Evolutionary conservation across 208 protist genomes (phyloP).

Genomic region (Naegleria lovaniensis): DNA sequence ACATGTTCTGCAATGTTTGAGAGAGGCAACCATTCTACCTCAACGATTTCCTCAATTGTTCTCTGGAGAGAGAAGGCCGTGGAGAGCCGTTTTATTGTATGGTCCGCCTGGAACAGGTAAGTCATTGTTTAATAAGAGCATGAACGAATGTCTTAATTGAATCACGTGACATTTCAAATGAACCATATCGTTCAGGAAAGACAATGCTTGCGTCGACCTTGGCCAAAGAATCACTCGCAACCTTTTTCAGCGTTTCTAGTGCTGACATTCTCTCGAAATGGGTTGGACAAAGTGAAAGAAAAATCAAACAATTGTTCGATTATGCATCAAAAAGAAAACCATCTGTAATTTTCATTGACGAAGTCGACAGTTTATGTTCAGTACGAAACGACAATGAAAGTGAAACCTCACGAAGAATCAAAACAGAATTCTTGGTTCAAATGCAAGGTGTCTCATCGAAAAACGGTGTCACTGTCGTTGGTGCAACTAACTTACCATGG

Average conservation of each 20-base stretch:
- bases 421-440: constrained; percentile 98
- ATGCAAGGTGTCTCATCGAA: constrained; percentile 59
- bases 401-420: constrained; percentile 88
- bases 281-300: constrained; percentile 91
- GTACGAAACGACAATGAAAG: constrained; percentile 68
- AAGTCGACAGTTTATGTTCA: constrained; percentile 95
- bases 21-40: constrained; percentile 93
- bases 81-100: constrained; percentile 79
- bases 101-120: constrained; percentile 48
- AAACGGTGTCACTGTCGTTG: constrained; percentile 57
- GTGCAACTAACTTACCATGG: constrained; percentile 70
- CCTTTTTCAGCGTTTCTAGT: constrained; percentile 81
- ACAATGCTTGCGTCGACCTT: constrained; percentile 81
- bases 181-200: too few species aligned
- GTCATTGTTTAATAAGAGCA: too few species aligned
- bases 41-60: constrained; percentile 92
- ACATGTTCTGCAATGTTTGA: constrained; percentile 84
- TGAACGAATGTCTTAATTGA: too few species aligned
- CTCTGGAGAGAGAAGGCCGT: constrained; percentile 70
- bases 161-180: too few species aligned
- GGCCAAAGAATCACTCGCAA: constrained; percentile 72
- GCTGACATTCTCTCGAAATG: constrained; percentile 91
- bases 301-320: constrained; percentile 85
- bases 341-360: constrained; percentile 99
- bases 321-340: constrained; percentile 56